Evolutionary conservation across 352 stramenopile genomes (phyloP), one percentile per base, ranked within the genome.

Genomic region (Aphanomyces euteiches): DNA sequence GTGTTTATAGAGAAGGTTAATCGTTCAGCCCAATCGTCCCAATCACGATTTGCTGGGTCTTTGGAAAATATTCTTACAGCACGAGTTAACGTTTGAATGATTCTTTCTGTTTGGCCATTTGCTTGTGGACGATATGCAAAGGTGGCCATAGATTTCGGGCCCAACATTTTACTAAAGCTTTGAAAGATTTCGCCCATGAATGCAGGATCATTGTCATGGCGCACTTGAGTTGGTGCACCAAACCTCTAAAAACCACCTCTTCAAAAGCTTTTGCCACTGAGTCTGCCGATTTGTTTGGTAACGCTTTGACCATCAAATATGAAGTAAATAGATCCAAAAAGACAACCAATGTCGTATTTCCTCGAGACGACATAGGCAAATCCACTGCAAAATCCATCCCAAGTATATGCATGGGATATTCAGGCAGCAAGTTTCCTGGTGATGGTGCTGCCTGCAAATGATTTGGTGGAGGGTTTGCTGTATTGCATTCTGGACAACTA

Each of bases 61-160:
- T 53, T 19, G n/a, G 45, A 53, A 19, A n/a, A 53, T n/a, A 53
- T 53, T 53, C 45, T 15, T n/a, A 53, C n/a, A 19, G 45, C n/a
- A n/a, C 45, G 13, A 19, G 2, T n/a, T 2, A 53, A 19, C 1
- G 45, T 15, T 19, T 53, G 45, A 19, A 53, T 53, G n/a, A 53
- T 53, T 2, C 45, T 15, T 19, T 53, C 45, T 19, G 45, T 53
- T 19, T 53, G 45, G 1, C 45, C 45, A 19, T 53, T 53, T 19
- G 45, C 45, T 53, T 53, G 45, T 15, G 45, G 45, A n/a, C 45
- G 13, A 19, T 53, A 53, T 15, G 45, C 45, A n/a, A 53, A 53
- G 13, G 45, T 53, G 13, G 45, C 13, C n/a, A 53, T 53, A 15
- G 13, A 19, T 19, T 53, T 19, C n/a, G 1, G 45, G 13, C 45